These are phyloP conservation scores for Rhynchosporium secalis DNA, from an alignment of 2,329 filamentous ascomycete species.

Conservation along the genomic window DNA sequence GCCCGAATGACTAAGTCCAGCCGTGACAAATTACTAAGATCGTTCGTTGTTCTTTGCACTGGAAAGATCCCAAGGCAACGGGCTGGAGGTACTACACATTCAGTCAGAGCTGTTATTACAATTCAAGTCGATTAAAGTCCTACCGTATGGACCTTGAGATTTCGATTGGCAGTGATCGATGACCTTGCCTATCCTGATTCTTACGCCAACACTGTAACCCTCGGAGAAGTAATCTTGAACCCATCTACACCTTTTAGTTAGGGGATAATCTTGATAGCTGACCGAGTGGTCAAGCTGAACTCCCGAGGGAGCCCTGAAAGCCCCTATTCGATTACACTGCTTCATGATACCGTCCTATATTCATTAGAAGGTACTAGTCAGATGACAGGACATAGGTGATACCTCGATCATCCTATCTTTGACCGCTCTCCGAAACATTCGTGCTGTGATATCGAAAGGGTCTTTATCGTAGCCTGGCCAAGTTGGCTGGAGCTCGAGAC, in stretches of 20 bases:
- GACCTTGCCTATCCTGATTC: not conserved
- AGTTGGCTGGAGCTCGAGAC: not conserved
- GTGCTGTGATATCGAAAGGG: not conserved
- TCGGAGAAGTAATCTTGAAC: not conserved
- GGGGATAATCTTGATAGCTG: not conserved
- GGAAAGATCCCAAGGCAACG: not conserved
- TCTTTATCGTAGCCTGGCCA: not conserved
- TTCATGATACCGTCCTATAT: not conserved
- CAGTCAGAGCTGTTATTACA: not conserved
- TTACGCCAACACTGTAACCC: not conserved
- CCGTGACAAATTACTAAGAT: not conserved
- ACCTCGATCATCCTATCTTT: conserved; percentile 3
- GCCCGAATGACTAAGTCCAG: not conserved
- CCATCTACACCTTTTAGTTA: not conserved
- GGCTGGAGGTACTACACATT: not conserved
- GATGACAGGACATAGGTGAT: no score
- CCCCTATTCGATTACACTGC: not conserved
- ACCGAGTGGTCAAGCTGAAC: conserved; percentile 2
- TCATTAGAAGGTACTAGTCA: not conserved
- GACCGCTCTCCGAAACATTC: not conserved
- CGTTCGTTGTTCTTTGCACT: not conserved
- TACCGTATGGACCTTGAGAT: not conserved
- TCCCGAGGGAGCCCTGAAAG: not conserved
- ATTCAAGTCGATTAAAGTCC: not conserved
- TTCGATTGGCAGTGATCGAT: not conserved